Evolutionary conservation across 75 land plant species (phyloP).

Genomic region (Larix kaempferi): DNA sequence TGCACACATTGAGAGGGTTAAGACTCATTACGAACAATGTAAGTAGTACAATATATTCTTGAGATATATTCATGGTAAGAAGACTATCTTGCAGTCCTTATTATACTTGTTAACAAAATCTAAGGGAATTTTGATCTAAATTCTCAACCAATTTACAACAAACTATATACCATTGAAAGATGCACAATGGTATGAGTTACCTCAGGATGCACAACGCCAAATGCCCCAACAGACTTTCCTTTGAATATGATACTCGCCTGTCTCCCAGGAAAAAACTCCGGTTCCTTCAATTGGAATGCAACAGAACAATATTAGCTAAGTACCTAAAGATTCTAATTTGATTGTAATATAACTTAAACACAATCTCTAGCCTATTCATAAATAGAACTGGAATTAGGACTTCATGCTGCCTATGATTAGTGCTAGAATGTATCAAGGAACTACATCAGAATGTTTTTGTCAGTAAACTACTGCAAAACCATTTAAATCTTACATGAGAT

Average conservation of each 20-base stretch:
- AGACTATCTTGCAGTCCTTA: too few relatives aligned
- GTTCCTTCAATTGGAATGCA: conserved; percentile 47
- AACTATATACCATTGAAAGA: background rate
- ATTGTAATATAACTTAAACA: background rate
- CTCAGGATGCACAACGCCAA: conserved; percentile 96
- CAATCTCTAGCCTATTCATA: background rate
- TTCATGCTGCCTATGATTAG: background rate
- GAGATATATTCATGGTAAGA: too few relatives aligned
- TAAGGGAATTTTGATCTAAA: background rate
- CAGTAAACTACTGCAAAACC: background rate
- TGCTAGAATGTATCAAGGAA: background rate
- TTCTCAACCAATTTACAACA: background rate
- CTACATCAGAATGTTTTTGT: background rate
- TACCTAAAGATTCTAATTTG: too few relatives aligned
- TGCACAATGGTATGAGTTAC: conserved; percentile 24
- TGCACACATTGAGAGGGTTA: too few relatives aligned
- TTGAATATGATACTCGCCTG: conserved; percentile 77
- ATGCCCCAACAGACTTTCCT: conserved; percentile 69
- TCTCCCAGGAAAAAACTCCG: conserved; percentile 80
- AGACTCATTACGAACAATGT: too few relatives aligned
- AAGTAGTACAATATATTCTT: too few relatives aligned
- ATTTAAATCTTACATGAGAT: conserved; percentile 45
- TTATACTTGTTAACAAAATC: background rate
- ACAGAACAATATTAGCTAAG: background rate
- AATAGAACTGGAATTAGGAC: background rate